Evolutionary conservation across 768 basidiomycete genomes (phyloP).

Genomic region (Podaxis carcinomalis): DNA sequence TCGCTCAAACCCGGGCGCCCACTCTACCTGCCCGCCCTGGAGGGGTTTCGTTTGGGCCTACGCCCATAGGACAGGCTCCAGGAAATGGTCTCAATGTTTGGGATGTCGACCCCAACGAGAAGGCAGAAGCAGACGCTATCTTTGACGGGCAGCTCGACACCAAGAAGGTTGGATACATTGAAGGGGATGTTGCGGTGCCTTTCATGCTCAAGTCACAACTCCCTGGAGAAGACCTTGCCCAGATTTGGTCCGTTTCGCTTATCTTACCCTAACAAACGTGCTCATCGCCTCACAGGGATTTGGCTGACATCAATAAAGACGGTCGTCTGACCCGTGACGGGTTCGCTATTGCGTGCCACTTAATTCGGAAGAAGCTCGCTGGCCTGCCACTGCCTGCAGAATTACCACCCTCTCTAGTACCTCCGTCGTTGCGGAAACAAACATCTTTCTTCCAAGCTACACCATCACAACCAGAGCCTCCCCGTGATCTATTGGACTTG

Average conservation of each 20-base stretch:
- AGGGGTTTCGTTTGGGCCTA: constrained; percentile 6
- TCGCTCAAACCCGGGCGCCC: constrained; percentile 28
- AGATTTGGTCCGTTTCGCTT: constrained; percentile 68
- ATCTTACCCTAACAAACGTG: not conserved
- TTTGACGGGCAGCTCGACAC: constrained; percentile 76
- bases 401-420: constrained; percentile 74
- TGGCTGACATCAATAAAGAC: constrained; percentile 85
- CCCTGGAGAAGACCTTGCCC: constrained; percentile 78
- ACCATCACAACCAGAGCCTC: constrained; percentile 40
- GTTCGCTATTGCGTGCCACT: constrained; percentile 92
- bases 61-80: constrained; percentile 15
- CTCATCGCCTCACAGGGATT: constrained; percentile 60
- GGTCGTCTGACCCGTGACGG: constrained; percentile 86
- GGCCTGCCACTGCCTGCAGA: constrained; percentile 71
- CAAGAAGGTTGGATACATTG: constrained; percentile 72
- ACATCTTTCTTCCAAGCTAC: constrained; percentile 35
- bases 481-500: constrained; percentile 43
- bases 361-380: constrained; percentile 81
- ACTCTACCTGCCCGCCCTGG: constrained; percentile 37
- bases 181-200: constrained; percentile 91
- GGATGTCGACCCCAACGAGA: constrained; percentile 84
- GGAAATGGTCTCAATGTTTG: constrained; percentile 41
- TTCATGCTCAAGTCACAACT: constrained; percentile 93
- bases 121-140: constrained; percentile 68
- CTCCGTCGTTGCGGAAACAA: constrained; percentile 67